Evolutionary conservation across 2,329 filamentous ascomycete genomes (phyloP).

Genomic region (Tolypocladium nubicola): DNA sequence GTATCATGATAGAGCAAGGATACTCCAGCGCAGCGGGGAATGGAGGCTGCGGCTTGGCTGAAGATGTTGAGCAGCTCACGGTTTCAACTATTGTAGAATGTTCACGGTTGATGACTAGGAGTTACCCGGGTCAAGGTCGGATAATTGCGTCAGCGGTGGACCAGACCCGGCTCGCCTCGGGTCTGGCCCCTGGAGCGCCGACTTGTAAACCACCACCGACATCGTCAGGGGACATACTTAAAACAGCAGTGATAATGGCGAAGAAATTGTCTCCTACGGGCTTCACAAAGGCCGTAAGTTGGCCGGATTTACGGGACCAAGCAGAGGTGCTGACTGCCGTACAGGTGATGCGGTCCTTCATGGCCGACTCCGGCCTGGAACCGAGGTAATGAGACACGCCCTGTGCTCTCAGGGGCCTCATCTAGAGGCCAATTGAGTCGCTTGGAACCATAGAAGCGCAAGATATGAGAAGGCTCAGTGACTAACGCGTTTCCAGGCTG

Average conservation of each 20-base stretch:
- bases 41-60: background rate
- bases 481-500: slow-evolving; percentile 10
- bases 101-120: background rate
- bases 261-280: slow-evolving; percentile 21
- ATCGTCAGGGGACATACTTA: too few species aligned
- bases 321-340: too few species aligned
- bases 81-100: background rate
- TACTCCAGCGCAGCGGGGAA: background rate
- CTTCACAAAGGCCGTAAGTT: slow-evolving; percentile 23
- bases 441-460: background rate
- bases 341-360: slow-evolving; percentile 78
- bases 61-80: background rate
- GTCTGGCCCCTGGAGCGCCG: background rate
- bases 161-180: background rate
- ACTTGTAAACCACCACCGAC: background rate
- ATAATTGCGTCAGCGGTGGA: background rate
- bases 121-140: slow-evolving; percentile 5
- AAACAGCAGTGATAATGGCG: slow-evolving; percentile 13
- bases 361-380: slow-evolving; percentile 76
- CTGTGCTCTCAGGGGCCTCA: background rate
- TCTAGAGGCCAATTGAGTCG: background rate
- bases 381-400: slow-evolving; percentile 50
- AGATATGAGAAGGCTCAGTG: background rate
- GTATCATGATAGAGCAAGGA: slow-evolving; percentile 6
- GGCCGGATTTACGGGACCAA: background rate